These are phyloP conservation scores for Diaporthe sp. DNA, from an alignment of 2,329 filamentous ascomycete species.

Conservation along the genomic window DNA sequence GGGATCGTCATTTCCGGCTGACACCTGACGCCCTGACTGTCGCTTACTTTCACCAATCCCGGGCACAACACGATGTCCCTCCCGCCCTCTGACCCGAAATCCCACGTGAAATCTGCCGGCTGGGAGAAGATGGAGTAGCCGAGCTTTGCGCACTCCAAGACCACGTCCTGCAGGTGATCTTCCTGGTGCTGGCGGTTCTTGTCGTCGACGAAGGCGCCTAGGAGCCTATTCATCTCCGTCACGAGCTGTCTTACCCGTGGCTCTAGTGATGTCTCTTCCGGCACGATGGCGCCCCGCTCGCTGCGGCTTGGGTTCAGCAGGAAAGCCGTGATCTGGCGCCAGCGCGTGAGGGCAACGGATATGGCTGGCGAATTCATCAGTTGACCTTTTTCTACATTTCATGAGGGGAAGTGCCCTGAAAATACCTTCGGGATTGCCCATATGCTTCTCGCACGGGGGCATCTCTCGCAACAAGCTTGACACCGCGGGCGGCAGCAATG, in stretches of 20 bases:
- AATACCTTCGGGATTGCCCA: constrained; percentile 47
- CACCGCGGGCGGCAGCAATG: constrained; percentile 53
- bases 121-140: constrained; percentile 59
- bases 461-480: constrained; percentile 48
- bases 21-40: constrained; percentile 33
- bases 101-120: constrained; percentile 48
- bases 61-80: constrained; percentile 28
- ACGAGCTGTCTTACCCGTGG: constrained; percentile 50
- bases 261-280: constrained; percentile 46
- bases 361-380: constrained; percentile 40
- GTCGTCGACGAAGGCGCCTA: constrained; percentile 49
- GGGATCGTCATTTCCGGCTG: constrained; percentile 18
- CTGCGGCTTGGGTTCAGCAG: constrained; percentile 55
- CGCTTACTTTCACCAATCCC: constrained; percentile 34
- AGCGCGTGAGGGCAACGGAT: constrained; percentile 52
- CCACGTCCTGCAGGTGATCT: constrained; percentile 54
- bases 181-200: constrained; percentile 50
- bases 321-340: constrained; percentile 58
- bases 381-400: constrained; percentile 4
- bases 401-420: constrained; percentile 32
- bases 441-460: constrained; percentile 44
- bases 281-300: constrained; percentile 51
- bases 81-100: not conserved
- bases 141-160: constrained; percentile 55
- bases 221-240: constrained; percentile 49